Evolutionary conservation across 2,329 filamentous ascomycete species (phyloP).

Genomic region (Sphaerulina populicola): DNA sequence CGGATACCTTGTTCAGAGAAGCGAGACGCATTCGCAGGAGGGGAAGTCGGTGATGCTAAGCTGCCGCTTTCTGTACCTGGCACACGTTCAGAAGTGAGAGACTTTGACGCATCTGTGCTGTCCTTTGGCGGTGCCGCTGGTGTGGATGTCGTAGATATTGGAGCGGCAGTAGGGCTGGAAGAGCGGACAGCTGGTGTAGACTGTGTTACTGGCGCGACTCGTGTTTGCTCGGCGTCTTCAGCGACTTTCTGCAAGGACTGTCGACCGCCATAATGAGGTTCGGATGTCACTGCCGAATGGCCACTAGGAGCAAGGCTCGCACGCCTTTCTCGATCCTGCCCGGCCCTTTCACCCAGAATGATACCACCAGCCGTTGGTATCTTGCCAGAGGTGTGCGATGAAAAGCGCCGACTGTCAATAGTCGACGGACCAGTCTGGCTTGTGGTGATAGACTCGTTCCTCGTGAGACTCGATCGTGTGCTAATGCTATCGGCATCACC

Average conservation of each 20-base stretch:
- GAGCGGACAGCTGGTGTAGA: neutral
- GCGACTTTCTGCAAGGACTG: constrained; percentile 7
- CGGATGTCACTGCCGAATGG: neutral
- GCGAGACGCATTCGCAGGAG: neutral
- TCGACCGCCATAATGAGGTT: neutral
- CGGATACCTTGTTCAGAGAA: constrained; percentile 1
- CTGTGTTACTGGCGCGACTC: neutral
- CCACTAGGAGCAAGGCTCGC: constrained; percentile 1
- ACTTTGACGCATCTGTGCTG: neutral
- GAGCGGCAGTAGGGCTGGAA: neutral
- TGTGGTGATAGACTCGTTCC: constrained; percentile 9
- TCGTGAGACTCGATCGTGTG: constrained; percentile 10
- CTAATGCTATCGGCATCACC: constrained; percentile 9
- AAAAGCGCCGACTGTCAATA: constrained; percentile 5
- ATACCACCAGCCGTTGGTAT: constrained; percentile 7
- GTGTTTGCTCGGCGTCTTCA: constrained; percentile 1
- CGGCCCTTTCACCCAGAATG: constrained; percentile 2
- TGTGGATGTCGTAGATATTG: neutral
- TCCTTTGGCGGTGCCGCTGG: neutral
- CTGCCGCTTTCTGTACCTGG: constrained; percentile 1
- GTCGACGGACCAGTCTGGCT: constrained; percentile 9
- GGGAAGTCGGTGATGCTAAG: neutral
- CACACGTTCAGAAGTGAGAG: neutral
- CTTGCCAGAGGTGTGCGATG: neutral
- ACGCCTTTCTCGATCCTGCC: constrained; percentile 2